Conservation (phyloP, 305 asterid genomes). For the Coffea humblotiana region DNA sequence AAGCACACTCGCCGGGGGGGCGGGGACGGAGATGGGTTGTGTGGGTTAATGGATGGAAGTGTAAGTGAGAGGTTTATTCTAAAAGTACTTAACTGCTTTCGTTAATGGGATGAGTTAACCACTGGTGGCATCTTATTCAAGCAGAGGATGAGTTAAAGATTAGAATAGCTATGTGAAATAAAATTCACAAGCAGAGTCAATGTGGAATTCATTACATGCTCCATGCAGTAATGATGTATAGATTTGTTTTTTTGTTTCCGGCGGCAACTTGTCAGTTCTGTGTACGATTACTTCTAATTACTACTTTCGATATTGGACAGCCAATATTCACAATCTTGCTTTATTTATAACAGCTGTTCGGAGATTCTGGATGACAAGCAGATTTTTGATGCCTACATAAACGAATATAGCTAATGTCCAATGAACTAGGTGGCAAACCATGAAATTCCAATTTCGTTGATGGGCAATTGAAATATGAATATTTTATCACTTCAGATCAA, state of each 20-base stretch:
- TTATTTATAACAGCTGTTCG: neutral
- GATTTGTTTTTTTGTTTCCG: no score
- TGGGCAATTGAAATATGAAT: neutral
- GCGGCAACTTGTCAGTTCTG: neutral
- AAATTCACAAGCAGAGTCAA: neutral
- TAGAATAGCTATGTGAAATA: neutral
- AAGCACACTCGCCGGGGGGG: no score
- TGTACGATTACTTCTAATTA: neutral
- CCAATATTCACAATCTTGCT: neutral
- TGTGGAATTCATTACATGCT: neutral
- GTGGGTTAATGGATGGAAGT: no score
- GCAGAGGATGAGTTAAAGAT: constrained; percentile 7
- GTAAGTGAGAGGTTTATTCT: no score
- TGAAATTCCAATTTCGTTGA: neutral
- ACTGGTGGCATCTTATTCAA: neutral
- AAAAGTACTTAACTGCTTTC: neutral
- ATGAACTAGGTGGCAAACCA: neutral
- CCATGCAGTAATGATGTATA: neutral
- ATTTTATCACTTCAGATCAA: neutral
- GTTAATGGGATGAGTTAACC: neutral
- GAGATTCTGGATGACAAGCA: neutral
- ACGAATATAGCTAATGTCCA: neutral
- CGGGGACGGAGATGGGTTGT: no score
- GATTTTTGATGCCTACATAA: neutral
- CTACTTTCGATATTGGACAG: neutral